Conservation (phyloP, 2,329 filamentous ascomycete species). For the Neurospora crassa region DNA sequence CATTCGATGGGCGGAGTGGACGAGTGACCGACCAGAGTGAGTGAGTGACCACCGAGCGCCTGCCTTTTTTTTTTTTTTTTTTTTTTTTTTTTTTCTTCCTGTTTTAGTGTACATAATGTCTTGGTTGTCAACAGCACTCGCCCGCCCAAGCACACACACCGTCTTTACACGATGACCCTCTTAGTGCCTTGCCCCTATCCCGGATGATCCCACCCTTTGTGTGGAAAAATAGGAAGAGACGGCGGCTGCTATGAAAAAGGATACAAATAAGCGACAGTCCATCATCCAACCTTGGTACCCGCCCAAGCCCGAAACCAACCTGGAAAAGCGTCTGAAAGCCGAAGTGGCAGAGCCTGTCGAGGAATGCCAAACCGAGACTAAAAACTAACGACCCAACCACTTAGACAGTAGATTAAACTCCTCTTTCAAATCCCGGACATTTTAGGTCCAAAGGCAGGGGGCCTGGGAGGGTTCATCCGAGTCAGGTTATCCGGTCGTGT, state of each 20-base stretch:
- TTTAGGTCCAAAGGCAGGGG: neutral
- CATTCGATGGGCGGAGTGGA: neutral
- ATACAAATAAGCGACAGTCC: neutral
- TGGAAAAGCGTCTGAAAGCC: neutral
- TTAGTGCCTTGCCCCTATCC: neutral
- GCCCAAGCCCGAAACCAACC: neutral
- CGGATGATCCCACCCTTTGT: neutral
- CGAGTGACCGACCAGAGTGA: neutral
- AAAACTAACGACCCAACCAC: neutral
- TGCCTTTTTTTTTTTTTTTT: neutral
- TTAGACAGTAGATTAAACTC: neutral
- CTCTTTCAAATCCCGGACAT: neutral
- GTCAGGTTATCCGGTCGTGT: neutral
- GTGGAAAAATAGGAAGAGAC: neutral
- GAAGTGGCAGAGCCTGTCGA: neutral
- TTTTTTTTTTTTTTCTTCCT: neutral
- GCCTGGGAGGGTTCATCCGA: neutral
- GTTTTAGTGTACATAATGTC: neutral
- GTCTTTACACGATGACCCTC: neutral
- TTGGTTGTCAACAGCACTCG: neutral
- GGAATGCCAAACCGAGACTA: neutral
- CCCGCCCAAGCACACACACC: neutral
- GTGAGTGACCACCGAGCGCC: neutral
- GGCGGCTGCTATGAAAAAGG: neutral
- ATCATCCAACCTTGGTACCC: neutral